phyloP scores from a whole-genome alignment of 768 basidiomycete species.

The Russula olivacea region DNA sequence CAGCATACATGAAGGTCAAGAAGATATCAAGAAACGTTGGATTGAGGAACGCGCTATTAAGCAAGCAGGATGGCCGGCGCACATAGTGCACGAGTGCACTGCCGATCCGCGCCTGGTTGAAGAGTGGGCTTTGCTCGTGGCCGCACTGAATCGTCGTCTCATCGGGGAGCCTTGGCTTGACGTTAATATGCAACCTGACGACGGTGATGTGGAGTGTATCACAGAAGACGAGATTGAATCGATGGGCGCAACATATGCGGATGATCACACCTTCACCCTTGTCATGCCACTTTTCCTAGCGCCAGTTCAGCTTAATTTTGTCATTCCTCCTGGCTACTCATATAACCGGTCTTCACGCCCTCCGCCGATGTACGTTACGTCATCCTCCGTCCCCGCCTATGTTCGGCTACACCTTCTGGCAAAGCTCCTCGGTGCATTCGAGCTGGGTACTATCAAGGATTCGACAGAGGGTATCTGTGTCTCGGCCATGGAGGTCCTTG shows the following conservation, averaged over 20 bases:
- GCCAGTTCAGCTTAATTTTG: slow-evolving; percentile 60
- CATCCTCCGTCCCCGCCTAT: slow-evolving; percentile 65
- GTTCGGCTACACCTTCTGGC: slow-evolving; percentile 78
- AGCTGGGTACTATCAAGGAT: slow-evolving; percentile 50
- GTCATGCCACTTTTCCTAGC: slow-evolving; percentile 61
- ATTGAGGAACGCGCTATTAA: slow-evolving; percentile 73
- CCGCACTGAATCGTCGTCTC: slow-evolving; percentile 48
- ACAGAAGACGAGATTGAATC: slow-evolving; percentile 30
- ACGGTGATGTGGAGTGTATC: slow-evolving; percentile 31
- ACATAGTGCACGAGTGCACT: slow-evolving; percentile 55
- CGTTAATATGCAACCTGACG: slow-evolving; percentile 12
- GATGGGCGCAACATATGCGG: slow-evolving; percentile 46
- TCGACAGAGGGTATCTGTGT: slow-evolving; percentile 68
- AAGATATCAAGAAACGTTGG: slow-evolving; percentile 70
- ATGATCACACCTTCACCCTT: slow-evolving; percentile 38
- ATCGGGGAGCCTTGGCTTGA: slow-evolving; percentile 39
- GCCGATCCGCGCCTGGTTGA: slow-evolving; percentile 35
- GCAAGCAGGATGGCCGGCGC: slow-evolving; percentile 76
- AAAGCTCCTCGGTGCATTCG: slow-evolving; percentile 51
- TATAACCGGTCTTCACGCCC: slow-evolving; percentile 45
- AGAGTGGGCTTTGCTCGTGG: slow-evolving; percentile 51
- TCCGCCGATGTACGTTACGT: slow-evolving; percentile 72
- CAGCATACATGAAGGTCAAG: slow-evolving; percentile 54
- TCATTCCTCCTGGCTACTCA: slow-evolving; percentile 44
- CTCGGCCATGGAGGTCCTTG: slow-evolving; percentile 61